Evolutionary conservation across 148 eudicot species (phyloP).

Genomic region (Polygonum aviculare): DNA sequence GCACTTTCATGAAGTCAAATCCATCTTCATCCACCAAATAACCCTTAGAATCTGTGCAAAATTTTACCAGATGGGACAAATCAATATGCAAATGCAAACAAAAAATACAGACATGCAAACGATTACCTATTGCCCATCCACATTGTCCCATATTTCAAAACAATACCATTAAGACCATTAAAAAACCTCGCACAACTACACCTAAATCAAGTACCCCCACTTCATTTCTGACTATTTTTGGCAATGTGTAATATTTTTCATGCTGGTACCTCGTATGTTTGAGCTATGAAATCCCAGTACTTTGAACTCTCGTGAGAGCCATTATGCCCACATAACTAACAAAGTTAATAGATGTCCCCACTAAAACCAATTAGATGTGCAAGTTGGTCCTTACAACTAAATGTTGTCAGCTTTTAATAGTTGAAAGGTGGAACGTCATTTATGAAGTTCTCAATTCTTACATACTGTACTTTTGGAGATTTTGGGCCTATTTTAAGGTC

Average conservation of each 20-base stretch:
- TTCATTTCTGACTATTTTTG: not conserved
- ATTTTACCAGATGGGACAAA: not conserved
- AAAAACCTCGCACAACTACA: not conserved
- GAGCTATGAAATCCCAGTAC: not conserved
- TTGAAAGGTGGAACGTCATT: not conserved
- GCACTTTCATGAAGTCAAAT: slow-evolving; percentile 77
- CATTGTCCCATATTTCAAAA: not conserved
- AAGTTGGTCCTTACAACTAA: not conserved
- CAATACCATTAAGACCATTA: not conserved
- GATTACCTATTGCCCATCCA: not conserved
- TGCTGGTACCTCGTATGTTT: not conserved
- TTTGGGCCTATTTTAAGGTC: too few species aligned
- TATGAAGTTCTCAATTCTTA: too few species aligned
- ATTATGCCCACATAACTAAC: not conserved
- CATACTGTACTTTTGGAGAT: too few species aligned
- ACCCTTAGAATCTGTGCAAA: slow-evolving; percentile 80
- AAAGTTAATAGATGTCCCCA: not conserved
- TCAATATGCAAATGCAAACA: not conserved
- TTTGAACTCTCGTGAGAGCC: not conserved
- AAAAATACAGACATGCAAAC: not conserved
- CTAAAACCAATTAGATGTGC: not conserved
- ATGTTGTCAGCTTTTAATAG: not conserved
- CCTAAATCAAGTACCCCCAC: not conserved
- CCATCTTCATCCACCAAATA: slow-evolving; percentile 99
- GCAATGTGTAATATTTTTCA: not conserved